Evolutionary conservation across 345 rosid species (phyloP).

Genomic region (Jatropha curcas): DNA sequence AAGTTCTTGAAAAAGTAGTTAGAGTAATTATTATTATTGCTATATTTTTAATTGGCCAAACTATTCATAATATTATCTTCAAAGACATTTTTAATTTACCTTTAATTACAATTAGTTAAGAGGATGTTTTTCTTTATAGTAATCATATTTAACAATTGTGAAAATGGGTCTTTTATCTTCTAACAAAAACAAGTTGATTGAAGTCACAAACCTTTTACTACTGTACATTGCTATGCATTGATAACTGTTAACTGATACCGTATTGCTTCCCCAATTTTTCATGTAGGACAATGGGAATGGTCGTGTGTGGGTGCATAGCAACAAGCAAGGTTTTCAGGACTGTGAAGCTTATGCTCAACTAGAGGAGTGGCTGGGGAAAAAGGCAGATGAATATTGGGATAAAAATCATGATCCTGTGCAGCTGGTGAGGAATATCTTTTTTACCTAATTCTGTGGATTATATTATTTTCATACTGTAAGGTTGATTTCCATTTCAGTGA

Average conservation of each 20-base stretch:
- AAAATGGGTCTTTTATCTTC: too few relatives aligned
- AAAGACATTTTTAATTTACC: too few relatives aligned
- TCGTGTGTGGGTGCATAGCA: conserved; percentile 32
- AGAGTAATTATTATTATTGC: too few relatives aligned
- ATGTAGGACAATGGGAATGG: conserved; percentile 28
- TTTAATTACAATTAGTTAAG: too few relatives aligned
- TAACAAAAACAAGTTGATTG: too few relatives aligned
- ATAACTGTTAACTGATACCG: neutral
- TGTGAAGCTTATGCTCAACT: conserved; percentile 35
- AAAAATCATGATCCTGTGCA: conserved; percentile 25
- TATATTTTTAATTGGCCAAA: too few relatives aligned
- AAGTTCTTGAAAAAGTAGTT: too few relatives aligned
- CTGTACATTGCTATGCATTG: neutral
- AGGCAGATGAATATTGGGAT: conserved; percentile 35
- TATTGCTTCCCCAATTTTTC: neutral
- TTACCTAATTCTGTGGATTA: neutral
- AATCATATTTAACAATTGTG: too few relatives aligned
- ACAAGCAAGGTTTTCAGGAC: conserved; percentile 41
- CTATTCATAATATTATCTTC: too few relatives aligned
- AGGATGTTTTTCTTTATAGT: neutral
- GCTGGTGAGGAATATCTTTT: conserved; percentile 19
- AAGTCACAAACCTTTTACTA: too few relatives aligned
- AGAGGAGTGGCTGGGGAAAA: conserved; percentile 35
- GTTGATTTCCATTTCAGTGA: neutral
- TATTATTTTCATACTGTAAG: neutral